These are phyloP conservation scores for Fomitopsis pinicola DNA, from an alignment of 1,284 basidiomycete species.

Conservation along the genomic window DNA sequence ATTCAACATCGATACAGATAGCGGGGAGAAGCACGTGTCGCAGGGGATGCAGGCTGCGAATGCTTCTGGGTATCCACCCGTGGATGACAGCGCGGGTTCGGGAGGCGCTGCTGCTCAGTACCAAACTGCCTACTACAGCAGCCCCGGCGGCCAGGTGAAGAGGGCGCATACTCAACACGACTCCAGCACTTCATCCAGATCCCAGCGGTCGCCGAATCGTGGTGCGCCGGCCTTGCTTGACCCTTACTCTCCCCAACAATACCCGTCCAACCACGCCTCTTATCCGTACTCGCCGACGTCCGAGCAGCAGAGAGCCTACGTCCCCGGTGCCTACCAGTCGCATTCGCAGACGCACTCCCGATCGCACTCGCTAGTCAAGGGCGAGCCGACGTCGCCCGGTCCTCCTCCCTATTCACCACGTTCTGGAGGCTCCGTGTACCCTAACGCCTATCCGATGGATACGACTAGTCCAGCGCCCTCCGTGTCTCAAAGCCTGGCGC, in stretches of 20 bases:
- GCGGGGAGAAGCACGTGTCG: slow-evolving; percentile 32
- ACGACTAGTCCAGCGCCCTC: slow-evolving; percentile 57
- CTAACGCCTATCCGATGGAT: slow-evolving; percentile 47
- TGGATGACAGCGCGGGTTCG: slow-evolving; percentile 37
- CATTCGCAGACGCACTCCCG: slow-evolving; percentile 58
- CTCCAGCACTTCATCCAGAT: slow-evolving; percentile 39
- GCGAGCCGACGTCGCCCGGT: slow-evolving; percentile 50
- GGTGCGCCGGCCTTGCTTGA: slow-evolving; percentile 50
- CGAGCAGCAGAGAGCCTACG: slow-evolving; percentile 39
- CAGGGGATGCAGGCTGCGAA: slow-evolving; percentile 27
- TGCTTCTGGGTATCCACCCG: slow-evolving; percentile 56
- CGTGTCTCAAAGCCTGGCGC: slow-evolving; percentile 39
- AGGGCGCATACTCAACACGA: slow-evolving; percentile 53
- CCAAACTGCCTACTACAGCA: slow-evolving; percentile 62
- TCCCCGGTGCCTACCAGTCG: slow-evolving; percentile 41
- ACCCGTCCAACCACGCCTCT: slow-evolving; percentile 47
- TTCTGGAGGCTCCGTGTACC: slow-evolving; percentile 31
- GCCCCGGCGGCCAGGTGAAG: slow-evolving; percentile 45
- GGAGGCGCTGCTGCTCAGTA: slow-evolving; percentile 41
- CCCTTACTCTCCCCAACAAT: slow-evolving; percentile 62
- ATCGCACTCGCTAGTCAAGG: slow-evolving; percentile 54
- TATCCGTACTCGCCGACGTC: slow-evolving; percentile 48
- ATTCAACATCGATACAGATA: slow-evolving; percentile 47
- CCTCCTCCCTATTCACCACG: slow-evolving; percentile 51
- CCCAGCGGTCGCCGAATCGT: slow-evolving; percentile 59